These are phyloP conservation scores for Colletotrichum sp. DNA, from an alignment of 2,329 filamentous ascomycete species.

Conservation along the genomic window DNA sequence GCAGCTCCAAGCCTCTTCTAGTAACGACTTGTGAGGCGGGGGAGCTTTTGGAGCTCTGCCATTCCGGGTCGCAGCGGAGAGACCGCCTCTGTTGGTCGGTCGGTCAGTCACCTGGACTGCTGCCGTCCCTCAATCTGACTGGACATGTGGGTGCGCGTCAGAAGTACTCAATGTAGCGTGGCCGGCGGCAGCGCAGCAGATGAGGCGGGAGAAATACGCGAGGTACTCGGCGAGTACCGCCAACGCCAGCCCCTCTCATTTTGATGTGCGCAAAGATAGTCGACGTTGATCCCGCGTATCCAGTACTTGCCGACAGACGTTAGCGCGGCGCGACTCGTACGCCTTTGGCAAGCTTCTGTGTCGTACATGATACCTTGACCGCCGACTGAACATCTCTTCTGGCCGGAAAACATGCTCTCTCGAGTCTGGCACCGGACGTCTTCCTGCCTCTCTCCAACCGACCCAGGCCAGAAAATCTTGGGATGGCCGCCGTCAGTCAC, in stretches of 20 bases:
- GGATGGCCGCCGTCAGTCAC: not conserved
- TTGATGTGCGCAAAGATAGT: not conserved
- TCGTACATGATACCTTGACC: not conserved
- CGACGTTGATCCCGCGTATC: not conserved
- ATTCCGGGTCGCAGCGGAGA: not conserved
- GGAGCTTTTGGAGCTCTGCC: not conserved
- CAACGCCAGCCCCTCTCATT: not conserved
- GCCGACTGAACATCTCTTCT: not conserved
- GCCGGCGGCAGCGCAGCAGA: not conserved
- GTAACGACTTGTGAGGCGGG: not conserved
- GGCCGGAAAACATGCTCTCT: not conserved
- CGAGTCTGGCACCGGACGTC: not conserved
- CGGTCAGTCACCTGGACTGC: not conserved
- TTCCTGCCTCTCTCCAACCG: not conserved
- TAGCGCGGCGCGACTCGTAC: not conserved
- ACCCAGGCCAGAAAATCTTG: not conserved
- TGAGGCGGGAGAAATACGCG: not conserved
- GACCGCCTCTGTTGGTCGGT: not conserved
- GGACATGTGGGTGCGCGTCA: not conserved
- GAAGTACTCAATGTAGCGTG: not conserved
- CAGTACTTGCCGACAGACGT: not conserved
- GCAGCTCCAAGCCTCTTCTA: constrained; percentile 9
- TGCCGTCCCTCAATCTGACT: not conserved
- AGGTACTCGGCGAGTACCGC: not conserved
- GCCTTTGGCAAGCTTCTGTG: not conserved